Conservation (phyloP, 805 yeast species). For the Alloascoidea hylecoeti region DNA sequence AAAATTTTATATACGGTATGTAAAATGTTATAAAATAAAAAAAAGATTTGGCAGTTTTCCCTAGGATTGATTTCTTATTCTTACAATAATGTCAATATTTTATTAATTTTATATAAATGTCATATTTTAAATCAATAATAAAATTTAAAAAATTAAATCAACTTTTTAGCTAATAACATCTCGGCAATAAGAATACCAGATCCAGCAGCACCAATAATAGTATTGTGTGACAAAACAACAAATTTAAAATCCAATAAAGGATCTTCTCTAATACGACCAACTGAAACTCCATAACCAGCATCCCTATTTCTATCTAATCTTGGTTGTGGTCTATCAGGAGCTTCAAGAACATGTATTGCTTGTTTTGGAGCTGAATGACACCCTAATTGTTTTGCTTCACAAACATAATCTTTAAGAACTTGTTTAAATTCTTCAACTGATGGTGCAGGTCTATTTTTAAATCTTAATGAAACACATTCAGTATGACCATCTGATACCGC, state of each 20-base stretch:
- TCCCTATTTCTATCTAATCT: constrained; percentile 94
- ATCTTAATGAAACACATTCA: constrained; percentile 80
- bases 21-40: no score
- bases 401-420: constrained; percentile 54
- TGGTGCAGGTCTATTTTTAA: constrained; percentile 75
- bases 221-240: constrained; percentile 96
- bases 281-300: constrained; percentile 84
- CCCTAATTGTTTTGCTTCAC: constrained; percentile 69
- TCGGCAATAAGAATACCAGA: constrained; percentile 95
- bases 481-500: constrained; percentile 98
- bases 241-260: constrained; percentile 89
- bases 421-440: constrained; percentile 66
- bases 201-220: constrained; percentile 98
- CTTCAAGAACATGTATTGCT: constrained; percentile 84
- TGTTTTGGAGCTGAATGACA: constrained; percentile 91
- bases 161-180: constrained; percentile 60
- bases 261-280: constrained; percentile 89
- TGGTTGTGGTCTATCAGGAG: constrained; percentile 92
- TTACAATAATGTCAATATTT: no score
- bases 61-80: no score
- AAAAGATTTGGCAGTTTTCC: no score
- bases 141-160: constrained; percentile 30
- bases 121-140: no score
- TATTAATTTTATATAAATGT: no score
- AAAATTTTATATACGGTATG: no score